Percentiles rank a stretch among this genome's conserved stretches.
Evolutionary conservation across 805 yeast genomes (phyloP).

Genomic region (Lipomyces sp.): DNA sequence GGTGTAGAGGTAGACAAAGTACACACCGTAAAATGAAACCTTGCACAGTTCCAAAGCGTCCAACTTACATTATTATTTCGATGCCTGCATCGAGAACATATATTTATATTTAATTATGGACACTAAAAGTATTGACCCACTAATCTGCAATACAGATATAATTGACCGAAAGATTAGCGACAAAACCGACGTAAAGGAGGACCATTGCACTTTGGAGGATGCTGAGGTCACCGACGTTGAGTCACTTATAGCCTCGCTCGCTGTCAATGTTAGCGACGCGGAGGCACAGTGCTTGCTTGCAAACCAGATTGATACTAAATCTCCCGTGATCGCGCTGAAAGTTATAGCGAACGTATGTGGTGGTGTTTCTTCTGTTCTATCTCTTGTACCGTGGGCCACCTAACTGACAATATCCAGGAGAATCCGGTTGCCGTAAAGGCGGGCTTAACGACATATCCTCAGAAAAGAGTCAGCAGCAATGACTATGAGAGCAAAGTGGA

Average conservation of each 20-base stretch:
- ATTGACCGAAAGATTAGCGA: neutral
- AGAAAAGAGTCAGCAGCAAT: neutral
- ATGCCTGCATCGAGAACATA: neutral
- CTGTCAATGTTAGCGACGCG: slow-evolving; percentile 2
- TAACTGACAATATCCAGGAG: neutral
- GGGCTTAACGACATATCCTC: neutral
- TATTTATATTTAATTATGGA: neutral
- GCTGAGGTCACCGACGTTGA: neutral
- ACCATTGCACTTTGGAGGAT: neutral
- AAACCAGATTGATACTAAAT: slow-evolving; percentile 1
- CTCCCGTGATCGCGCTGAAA: slow-evolving; percentile 2
- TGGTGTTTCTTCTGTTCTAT: neutral
- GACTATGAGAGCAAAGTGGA: neutral
- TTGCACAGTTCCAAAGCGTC: neutral
- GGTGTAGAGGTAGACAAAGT: no score
- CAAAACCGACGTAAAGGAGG: neutral
- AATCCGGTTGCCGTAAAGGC: neutral
- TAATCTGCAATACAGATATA: neutral
- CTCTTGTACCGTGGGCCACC: neutral
- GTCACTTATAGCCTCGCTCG: neutral
- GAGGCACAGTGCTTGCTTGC: neutral
- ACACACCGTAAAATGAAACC: neutral
- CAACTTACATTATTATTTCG: neutral
- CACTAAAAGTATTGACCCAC: neutral
- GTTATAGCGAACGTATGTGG: neutral